Evolutionary conservation across 148 eudicot genomes (phyloP).

Genomic region (Heliosperma pusillum): DNA sequence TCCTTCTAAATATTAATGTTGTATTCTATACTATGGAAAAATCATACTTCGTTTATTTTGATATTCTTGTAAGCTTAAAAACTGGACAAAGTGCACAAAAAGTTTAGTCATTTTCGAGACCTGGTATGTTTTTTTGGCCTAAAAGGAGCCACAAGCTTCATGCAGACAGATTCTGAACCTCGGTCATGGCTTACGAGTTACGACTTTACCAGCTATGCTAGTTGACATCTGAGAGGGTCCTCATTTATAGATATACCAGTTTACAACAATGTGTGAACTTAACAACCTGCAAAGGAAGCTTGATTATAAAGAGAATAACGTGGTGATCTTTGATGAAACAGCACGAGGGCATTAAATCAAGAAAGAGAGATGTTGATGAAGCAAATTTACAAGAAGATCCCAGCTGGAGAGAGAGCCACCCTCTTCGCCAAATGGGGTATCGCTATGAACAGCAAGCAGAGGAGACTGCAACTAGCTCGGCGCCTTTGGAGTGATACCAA

Average conservation of each 20-base stretch:
- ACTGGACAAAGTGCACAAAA: background rate
- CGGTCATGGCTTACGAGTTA: too few relatives aligned
- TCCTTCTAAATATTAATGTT: too few relatives aligned
- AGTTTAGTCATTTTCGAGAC: too few relatives aligned
- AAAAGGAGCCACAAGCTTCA: too few relatives aligned
- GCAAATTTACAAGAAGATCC: conserved; percentile 56
- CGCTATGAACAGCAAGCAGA: conserved; percentile 55
- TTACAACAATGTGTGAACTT: too few relatives aligned
- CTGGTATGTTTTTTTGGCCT: too few relatives aligned
- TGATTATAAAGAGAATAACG: background rate
- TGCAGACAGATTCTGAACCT: too few relatives aligned
- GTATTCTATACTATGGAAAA: too few relatives aligned
- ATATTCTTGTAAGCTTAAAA: background rate
- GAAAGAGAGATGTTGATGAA: conserved; percentile 73
- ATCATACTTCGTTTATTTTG: too few relatives aligned
- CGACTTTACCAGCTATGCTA: too few relatives aligned
- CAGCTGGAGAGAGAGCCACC: conserved; percentile 53
- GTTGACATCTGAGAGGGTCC: too few relatives aligned
- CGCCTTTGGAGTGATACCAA: conserved; percentile 58
- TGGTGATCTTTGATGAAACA: conserved; percentile 27
- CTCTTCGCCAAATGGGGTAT: conserved; percentile 76
- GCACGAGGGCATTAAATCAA: conserved; percentile 52
- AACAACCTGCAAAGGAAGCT: background rate
- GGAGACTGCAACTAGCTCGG: conserved; percentile 59
- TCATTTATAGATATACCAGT: too few relatives aligned